Conservation (phyloP, 2,329 filamentous ascomycete species). For the Penicillium sp. region DNA sequence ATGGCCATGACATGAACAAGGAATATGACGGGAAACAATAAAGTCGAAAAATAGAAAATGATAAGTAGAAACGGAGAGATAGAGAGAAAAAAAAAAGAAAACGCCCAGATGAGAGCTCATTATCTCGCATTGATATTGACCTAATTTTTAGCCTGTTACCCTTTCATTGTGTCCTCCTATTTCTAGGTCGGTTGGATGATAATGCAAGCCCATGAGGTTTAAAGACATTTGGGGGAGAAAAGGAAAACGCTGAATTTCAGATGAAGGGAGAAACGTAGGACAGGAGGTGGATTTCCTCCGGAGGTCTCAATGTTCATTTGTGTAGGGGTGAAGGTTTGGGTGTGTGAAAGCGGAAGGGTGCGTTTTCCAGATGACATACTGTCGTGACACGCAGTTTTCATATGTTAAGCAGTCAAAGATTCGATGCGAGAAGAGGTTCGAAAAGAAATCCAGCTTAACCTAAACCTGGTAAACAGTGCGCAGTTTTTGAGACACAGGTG, state of each 20-base stretch:
- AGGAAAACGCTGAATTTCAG: conserved; percentile 11
- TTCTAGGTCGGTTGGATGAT: conserved; percentile 16
- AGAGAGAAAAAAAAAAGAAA: conserved; percentile 2
- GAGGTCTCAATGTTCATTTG: no score
- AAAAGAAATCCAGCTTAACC: conserved; percentile 16
- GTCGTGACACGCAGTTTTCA: not conserved
- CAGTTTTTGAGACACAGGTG: conserved; percentile 46
- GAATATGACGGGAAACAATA: conserved; percentile 17
- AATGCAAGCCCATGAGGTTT: conserved; percentile 8
- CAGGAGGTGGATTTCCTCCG: not conserved
- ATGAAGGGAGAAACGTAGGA: not conserved
- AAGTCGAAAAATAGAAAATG: not conserved
- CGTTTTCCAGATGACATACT: not conserved
- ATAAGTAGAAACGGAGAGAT: not conserved
- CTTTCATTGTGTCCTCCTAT: conserved; percentile 13
- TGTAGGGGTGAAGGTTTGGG: not conserved
- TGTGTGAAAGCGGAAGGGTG: not conserved
- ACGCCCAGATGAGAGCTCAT: conserved; percentile 18
- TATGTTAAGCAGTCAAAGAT: not conserved
- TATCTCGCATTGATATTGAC: conserved; percentile 19
- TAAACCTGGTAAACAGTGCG: conserved; percentile 49
- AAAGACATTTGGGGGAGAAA: conserved; percentile 10
- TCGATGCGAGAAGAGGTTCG: not conserved
- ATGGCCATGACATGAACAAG: conserved; percentile 2
- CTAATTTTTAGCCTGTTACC: conserved; percentile 8